Evolutionary conservation across 495 filamentous ascomycete species (phyloP).

Genomic region (Amniculicola lignicola): DNA sequence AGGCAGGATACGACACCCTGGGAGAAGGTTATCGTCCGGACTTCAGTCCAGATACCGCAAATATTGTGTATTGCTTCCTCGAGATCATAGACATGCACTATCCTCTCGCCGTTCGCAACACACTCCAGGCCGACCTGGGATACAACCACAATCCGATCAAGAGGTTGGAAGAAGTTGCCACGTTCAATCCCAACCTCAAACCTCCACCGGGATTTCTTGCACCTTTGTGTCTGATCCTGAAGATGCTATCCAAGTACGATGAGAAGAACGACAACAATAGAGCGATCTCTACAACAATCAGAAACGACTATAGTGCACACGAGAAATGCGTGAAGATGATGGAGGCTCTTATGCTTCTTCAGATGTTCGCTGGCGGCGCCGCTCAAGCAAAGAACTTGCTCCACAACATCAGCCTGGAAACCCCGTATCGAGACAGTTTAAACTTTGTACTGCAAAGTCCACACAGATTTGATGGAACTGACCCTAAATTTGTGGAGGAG

Average conservation of each 20-base stretch:
- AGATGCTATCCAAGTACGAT: not conserved
- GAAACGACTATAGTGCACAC: too few species aligned
- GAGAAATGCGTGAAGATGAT: slow-evolving; percentile 2
- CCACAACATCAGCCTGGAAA: not conserved
- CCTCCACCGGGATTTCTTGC: not conserved
- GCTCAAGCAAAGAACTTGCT: not conserved
- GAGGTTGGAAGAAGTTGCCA: not conserved
- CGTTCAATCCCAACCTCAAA: not conserved
- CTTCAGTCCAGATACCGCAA: too few species aligned
- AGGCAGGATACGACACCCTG: not conserved
- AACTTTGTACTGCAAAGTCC: not conserved
- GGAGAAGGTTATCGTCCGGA: not conserved
- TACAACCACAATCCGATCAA: not conserved
- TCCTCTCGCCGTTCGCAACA: too few species aligned
- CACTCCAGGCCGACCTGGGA: too few species aligned
- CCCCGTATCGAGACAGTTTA: not conserved
- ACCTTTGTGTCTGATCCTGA: not conserved
- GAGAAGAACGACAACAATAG: not conserved
- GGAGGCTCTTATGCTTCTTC: not conserved
- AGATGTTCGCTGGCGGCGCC: not conserved
- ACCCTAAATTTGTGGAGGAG: not conserved
- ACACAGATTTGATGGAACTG: not conserved
- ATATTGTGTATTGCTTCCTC: too few species aligned
- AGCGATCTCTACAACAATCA: not conserved
- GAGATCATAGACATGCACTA: too few species aligned